Evolutionary conservation across 2,329 filamentous ascomycete genomes (phyloP).

Genomic region (Niveomyces coronatus): DNA sequence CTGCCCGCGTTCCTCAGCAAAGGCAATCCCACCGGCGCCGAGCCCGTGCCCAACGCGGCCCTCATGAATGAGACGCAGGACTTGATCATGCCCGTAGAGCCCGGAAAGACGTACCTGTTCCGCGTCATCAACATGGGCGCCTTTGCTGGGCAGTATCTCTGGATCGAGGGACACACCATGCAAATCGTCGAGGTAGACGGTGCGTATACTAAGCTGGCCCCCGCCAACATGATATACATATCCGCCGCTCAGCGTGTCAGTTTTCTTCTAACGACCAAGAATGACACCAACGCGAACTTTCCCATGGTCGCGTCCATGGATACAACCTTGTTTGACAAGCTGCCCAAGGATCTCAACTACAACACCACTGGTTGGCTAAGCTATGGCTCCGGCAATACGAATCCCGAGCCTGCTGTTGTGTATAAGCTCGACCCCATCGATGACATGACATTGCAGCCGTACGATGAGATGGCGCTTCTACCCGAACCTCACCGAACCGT

Average conservation of each 20-base stretch:
- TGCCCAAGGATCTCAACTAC: conserved; percentile 59
- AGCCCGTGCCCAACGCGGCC: conserved; percentile 57
- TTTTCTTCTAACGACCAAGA: conserved; percentile 53
- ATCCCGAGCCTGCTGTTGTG: conserved; percentile 42
- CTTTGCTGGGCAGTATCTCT: conserved; percentile 56
- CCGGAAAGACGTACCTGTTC: conserved; percentile 62
- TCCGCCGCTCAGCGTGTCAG: conserved; percentile 57
- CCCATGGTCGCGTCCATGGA: conserved; percentile 63
- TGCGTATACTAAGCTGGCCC: conserved; percentile 51
- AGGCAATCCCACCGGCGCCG: conserved; percentile 44
- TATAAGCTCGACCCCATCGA: conserved; percentile 59
- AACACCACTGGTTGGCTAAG: conserved; percentile 57
- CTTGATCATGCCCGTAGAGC: conserved; percentile 46
- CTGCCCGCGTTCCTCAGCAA: conserved; percentile 41
- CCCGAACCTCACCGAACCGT: conserved; percentile 53
- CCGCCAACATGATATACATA: conserved; percentile 55
- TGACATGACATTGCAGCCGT: conserved; percentile 60
- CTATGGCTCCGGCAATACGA: conserved; percentile 37
- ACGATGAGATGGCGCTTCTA: conserved; percentile 52
- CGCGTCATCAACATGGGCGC: conserved; percentile 64
- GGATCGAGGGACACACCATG: conserved; percentile 58
- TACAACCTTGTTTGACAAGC: conserved; percentile 53
- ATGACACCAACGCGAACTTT: conserved; percentile 52
- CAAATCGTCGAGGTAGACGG: conserved; percentile 65
- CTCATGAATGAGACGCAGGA: conserved; percentile 63